Percentiles rank a stretch among this genome's conserved stretches.
Evolutionary conservation across 495 filamentous ascomycete species (phyloP).

Genomic region (Astrothelium macrocarpum): DNA sequence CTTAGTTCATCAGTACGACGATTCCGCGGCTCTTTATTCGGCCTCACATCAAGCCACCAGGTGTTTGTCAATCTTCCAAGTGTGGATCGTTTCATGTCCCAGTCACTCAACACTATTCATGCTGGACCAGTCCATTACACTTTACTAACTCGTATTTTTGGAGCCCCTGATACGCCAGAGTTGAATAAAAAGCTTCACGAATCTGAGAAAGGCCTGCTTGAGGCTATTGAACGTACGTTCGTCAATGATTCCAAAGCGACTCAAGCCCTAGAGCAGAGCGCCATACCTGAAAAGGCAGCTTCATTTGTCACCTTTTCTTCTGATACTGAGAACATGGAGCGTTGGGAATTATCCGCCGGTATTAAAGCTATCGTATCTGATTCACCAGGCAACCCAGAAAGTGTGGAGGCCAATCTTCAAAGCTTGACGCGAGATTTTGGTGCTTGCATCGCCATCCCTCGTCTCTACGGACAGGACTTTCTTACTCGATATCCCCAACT

Average conservation of each 20-base stretch:
- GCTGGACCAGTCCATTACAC: background rate
- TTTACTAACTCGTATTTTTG: background rate
- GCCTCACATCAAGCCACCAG: background rate
- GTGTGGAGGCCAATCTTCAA: background rate
- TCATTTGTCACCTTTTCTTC: background rate
- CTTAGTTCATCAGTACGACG: background rate
- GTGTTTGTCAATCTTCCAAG: background rate
- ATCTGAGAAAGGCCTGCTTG: background rate
- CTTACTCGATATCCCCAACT: slow-evolving; percentile 7
- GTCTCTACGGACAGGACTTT: slow-evolving; percentile 12
- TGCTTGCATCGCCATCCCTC: slow-evolving; percentile 2
- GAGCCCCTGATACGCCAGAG: background rate
- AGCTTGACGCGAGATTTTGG: background rate
- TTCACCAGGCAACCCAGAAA: too few relatives aligned
- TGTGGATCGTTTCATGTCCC: background rate
- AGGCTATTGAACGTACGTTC: background rate
- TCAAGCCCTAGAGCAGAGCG: background rate
- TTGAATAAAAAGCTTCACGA: background rate
- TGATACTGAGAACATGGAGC: background rate
- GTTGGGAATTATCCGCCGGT: background rate
- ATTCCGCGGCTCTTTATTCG: background rate
- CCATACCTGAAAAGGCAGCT: background rate
- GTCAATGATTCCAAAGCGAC: background rate
- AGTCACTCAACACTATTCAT: background rate
- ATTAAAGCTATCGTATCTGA: background rate